Evolutionary conservation across 345 rosid genomes (phyloP).

Genomic region (Pugionium dolabratum): DNA sequence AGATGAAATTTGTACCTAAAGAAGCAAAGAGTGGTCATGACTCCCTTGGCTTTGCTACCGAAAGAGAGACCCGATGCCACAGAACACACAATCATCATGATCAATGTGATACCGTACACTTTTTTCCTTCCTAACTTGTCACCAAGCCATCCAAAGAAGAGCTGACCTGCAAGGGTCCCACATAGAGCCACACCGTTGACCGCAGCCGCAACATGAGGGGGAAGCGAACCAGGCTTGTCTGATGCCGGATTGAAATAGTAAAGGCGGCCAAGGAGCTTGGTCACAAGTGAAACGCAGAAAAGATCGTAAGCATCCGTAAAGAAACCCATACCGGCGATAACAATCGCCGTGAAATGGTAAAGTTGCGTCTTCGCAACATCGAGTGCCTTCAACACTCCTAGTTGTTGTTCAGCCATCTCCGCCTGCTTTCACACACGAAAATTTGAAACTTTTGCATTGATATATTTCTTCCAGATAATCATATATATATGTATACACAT

Average conservation of each 20-base stretch:
- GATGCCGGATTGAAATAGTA: constrained; percentile 43
- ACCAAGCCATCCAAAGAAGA: too few relatives aligned
- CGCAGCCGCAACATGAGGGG: constrained; percentile 43
- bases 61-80: constrained; percentile 45
- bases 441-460: too few relatives aligned
- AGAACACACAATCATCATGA: constrained; percentile 44
- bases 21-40: constrained; percentile 48
- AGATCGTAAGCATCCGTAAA: constrained; percentile 54
- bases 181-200: constrained; percentile 46
- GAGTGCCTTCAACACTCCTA: constrained; percentile 48
- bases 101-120: constrained; percentile 46
- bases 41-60: constrained; percentile 26
- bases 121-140: constrained; percentile 48
- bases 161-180: constrained; percentile 45
- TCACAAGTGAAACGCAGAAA: constrained; percentile 46
- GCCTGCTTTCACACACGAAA: too few relatives aligned
- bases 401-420: too few relatives aligned
- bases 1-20: constrained; percentile 30
- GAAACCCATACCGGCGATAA: constrained; percentile 53
- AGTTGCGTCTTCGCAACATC: constrained; percentile 49
- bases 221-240: constrained; percentile 41
- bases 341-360: constrained; percentile 50
- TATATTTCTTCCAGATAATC: too few relatives aligned
- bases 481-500: too few relatives aligned
- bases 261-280: constrained; percentile 48